Evolutionary conservation across 73 alveolate genomes (phyloP).

Genomic region (Breviolum minutum): DNA sequence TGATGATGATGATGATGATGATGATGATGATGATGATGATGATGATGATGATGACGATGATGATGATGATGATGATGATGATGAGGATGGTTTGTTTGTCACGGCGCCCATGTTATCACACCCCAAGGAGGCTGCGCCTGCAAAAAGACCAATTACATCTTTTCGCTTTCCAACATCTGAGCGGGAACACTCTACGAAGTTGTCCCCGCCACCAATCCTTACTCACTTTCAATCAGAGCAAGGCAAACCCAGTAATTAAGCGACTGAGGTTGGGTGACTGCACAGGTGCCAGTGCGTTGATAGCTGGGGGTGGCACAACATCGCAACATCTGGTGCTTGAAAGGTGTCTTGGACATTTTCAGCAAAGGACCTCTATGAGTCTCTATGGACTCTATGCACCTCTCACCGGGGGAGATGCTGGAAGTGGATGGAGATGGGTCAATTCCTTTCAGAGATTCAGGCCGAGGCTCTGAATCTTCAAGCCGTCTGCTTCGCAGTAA

Average conservation of each 20-base stretch:
- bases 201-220: conserved; percentile 39
- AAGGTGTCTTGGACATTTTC: neutral
- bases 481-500: conserved; percentile 48
- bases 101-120: neutral
- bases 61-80: neutral
- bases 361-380: too few species aligned
- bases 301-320: neutral
- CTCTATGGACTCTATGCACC: too few species aligned
- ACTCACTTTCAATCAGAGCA: too few species aligned
- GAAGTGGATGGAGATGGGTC: too few species aligned
- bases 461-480: conserved; percentile 53
- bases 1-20: neutral
- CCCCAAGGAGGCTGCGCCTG: conserved; percentile 1
- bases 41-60: neutral
- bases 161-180: conserved; percentile 43
- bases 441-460: neutral
- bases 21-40: neutral
- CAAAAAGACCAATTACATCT: conserved; percentile 26
- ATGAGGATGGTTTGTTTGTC: neutral
- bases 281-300: too few species aligned
- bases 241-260: too few species aligned
- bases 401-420: too few species aligned
- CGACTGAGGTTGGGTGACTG: too few species aligned
- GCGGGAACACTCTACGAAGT: conserved; percentile 5
- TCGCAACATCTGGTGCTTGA: neutral